A percentile compares a stretch with the other conserved stretches of the same genome.
phyloP scores from a whole-genome alignment of 108 stramenopile genomes.

The Cyclostephanos tholiformis region DNA sequence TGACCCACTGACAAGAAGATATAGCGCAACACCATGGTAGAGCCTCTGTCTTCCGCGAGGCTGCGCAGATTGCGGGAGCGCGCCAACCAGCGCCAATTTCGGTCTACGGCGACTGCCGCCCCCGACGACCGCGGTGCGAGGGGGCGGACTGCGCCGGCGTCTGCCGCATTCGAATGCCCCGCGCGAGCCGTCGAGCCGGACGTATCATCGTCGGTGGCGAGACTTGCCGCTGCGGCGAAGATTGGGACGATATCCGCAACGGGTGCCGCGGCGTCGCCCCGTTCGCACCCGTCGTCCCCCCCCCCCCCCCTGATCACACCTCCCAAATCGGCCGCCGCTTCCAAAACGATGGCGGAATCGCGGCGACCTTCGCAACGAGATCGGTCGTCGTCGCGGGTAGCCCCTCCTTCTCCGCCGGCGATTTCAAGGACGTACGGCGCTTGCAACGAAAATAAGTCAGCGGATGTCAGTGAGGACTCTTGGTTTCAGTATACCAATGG shows the following conservation, averaged over 20 bases:
- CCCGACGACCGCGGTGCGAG: neutral
- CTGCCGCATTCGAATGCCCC: neutral
- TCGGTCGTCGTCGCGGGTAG: neutral
- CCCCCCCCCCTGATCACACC: neutral
- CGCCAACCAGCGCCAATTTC: too few species aligned
- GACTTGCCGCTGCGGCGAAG: neutral
- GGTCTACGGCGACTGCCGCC: neutral
- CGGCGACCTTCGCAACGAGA: neutral
- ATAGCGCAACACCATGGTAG: too few species aligned
- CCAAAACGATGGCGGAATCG: neutral
- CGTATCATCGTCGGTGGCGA: neutral
- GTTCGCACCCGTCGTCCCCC: neutral
- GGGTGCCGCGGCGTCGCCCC: neutral
- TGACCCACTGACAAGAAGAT: too few species aligned
- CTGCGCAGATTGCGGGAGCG: too few species aligned
- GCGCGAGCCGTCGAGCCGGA: neutral
- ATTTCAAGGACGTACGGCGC: neutral
- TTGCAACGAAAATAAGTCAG: neutral
- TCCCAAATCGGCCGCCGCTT: neutral
- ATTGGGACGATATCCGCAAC: neutral
- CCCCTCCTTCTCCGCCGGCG: neutral
- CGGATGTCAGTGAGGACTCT: neutral
- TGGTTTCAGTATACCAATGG: conserved; percentile 36
- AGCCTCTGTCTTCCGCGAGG: too few species aligned
- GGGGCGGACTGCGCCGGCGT: neutral